Evolutionary conservation across 495 filamentous ascomycete species (phyloP).

Genomic region (Cryomyces minteri): DNA sequence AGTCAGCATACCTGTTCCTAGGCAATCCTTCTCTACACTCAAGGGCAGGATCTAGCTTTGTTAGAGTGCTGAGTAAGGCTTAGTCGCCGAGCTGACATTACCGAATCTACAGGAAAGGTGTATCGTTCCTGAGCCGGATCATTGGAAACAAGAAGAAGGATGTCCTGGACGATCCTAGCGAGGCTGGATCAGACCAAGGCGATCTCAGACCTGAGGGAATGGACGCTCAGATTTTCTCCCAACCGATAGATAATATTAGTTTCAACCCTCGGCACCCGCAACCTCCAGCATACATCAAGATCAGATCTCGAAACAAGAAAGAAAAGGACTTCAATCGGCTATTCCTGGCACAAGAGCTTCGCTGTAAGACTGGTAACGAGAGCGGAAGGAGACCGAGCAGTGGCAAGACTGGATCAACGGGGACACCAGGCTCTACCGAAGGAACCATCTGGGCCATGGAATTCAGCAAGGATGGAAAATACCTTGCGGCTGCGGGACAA

Average conservation of each 20-base stretch:
- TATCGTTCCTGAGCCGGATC: conserved; percentile 83
- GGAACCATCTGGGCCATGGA: conserved; percentile 78
- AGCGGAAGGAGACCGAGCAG: conserved; percentile 1
- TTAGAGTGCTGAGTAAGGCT: not conserved
- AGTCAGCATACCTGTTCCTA: not conserved
- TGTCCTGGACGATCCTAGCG: conserved; percentile 30
- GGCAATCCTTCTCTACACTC: not conserved
- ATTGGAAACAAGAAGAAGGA: conserved; percentile 64
- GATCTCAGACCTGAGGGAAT: conserved; percentile 57
- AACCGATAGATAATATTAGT: conserved; percentile 52
- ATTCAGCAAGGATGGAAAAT: conserved; percentile 86
- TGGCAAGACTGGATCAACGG: not conserved
- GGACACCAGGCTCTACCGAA: not conserved
- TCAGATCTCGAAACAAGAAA: conserved; percentile 66
- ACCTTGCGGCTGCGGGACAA: conserved; percentile 75
- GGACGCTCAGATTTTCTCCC: conserved; percentile 62
- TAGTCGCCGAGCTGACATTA: not conserved
- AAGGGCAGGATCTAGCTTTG: not conserved
- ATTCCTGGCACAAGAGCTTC: conserved; percentile 82
- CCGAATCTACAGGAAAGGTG: conserved; percentile 44
- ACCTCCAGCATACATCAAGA: conserved; percentile 80
- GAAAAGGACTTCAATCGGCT: conserved; percentile 65
- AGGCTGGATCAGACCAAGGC: conserved; percentile 55
- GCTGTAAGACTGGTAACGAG: conserved; percentile 16
- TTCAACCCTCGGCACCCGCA: conserved; percentile 79